Conservation (phyloP, 2,329 filamentous ascomycete genomes). For the Diplodia mutila region DNA sequence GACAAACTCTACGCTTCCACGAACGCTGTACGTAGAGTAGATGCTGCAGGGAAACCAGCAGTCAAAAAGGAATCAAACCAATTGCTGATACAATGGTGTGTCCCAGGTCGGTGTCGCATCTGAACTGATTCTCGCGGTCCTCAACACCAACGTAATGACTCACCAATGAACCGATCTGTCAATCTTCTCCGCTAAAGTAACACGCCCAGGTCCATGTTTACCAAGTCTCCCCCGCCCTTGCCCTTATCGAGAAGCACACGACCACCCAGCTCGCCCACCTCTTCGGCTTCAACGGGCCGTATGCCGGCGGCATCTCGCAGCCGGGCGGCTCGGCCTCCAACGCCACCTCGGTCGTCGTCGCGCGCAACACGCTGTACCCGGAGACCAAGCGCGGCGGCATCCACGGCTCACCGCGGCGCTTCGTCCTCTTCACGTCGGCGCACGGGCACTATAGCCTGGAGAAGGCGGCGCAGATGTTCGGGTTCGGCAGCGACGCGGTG, state of each 20-base stretch:
- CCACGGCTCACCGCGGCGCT: constrained; percentile 53
- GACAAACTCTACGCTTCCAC: constrained; percentile 94
- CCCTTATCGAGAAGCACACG: constrained; percentile 84
- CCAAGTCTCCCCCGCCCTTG: constrained; percentile 87
- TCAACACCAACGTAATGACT: constrained; percentile 80
- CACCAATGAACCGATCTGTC: not conserved
- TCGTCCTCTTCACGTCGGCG: constrained; percentile 83
- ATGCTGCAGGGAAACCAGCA: not conserved
- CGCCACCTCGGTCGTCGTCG: constrained; percentile 80
- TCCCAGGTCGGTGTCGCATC: constrained; percentile 75
- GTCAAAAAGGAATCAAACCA: not conserved
- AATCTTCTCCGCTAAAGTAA: constrained; percentile 9
- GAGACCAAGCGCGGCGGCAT: constrained; percentile 76
- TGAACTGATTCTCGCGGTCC: constrained; percentile 78
- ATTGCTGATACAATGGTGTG: constrained; percentile 5
- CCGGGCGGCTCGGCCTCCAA: constrained; percentile 87
- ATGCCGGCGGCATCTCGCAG: constrained; percentile 71
- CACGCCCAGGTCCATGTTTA: constrained; percentile 75
- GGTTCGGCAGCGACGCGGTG: constrained; percentile 76
- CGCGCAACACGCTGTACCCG: constrained; percentile 83
- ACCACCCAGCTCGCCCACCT: constrained; percentile 71
- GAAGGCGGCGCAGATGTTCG: constrained; percentile 90
- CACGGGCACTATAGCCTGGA: constrained; percentile 95
- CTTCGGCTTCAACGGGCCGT: constrained; percentile 74
- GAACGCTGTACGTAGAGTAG: constrained; percentile 65